A percentile compares a stretch with the other conserved stretches of the same genome.
phyloP scores from a whole-genome alignment of 257 asterid genomes.

The Nicotiana knightiana region DNA sequence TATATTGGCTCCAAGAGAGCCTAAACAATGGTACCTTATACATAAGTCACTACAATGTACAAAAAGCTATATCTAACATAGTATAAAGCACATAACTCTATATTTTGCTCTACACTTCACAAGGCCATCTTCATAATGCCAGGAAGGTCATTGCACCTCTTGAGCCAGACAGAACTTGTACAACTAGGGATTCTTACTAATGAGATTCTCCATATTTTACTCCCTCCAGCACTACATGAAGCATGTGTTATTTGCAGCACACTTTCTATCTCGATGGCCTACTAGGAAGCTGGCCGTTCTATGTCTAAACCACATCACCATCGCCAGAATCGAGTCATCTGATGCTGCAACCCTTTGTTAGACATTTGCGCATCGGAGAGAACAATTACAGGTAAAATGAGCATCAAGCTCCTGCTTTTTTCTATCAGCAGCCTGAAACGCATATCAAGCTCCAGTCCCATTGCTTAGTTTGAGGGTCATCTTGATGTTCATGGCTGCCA shows the following conservation, averaged over 20 bases:
- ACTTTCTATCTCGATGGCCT: neutral
- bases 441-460: conserved; percentile 40
- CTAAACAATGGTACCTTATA: neutral
- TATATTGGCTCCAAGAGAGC: neutral
- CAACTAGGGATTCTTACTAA: neutral
- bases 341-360: neutral
- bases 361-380: neutral
- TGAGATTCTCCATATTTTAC: neutral
- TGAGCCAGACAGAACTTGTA: neutral
- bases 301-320: neutral
- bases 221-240: neutral
- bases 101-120: neutral
- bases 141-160: conserved; percentile 1
- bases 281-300: neutral
- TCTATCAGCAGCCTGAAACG: neutral
- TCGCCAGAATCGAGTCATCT: neutral
- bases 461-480: conserved; percentile 63
- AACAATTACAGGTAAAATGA: neutral
- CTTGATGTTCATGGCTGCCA: conserved; percentile 92
- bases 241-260: neutral
- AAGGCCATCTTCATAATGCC: neutral
- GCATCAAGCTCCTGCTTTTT: neutral
- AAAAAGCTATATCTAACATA: neutral
- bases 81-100: neutral
- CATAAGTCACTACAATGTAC: neutral